phyloP scores from a whole-genome alignment of 1,139 yeast genomes.

The Kluyveromyces sp. region DNA sequence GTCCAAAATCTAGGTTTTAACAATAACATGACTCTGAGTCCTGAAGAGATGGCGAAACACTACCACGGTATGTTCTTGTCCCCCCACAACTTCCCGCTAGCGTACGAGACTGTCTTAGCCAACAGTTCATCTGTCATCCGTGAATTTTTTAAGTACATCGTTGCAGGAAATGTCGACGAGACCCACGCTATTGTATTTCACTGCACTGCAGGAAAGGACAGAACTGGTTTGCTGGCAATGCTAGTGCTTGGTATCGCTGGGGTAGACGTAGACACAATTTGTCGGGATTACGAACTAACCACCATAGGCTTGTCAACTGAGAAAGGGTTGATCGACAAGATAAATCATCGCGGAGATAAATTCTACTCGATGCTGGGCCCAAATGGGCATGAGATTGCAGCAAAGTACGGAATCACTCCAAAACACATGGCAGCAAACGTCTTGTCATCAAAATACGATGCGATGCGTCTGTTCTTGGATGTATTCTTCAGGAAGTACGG shows the following conservation, averaged over 20 bases:
- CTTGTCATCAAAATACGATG: constrained; percentile 61
- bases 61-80: constrained; percentile 52
- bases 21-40: constrained; percentile 51
- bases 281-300: constrained; percentile 71
- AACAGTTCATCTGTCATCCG: constrained; percentile 43
- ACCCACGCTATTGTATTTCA: constrained; percentile 46
- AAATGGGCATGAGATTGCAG: constrained; percentile 12
- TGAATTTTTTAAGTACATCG: constrained; percentile 44
- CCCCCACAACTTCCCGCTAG: constrained; percentile 57
- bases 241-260: constrained; percentile 56
- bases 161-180: constrained; percentile 45
- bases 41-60: constrained; percentile 54
- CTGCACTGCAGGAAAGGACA: constrained; percentile 83
- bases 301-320: constrained; percentile 56
- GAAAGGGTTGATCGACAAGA: constrained; percentile 32
- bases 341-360: constrained; percentile 18
- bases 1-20: constrained; percentile 58
- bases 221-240: constrained; percentile 74
- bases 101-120: constrained; percentile 53
- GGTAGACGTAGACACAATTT: constrained; percentile 57
- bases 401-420: constrained; percentile 17
- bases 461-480: constrained; percentile 61
- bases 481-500: constrained; percentile 46
- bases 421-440: constrained; percentile 40
- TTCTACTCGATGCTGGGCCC: constrained; percentile 16